Conservation (phyloP, 2,329 filamentous ascomycete species). For the Pestalotiopsis sp. region DNA sequence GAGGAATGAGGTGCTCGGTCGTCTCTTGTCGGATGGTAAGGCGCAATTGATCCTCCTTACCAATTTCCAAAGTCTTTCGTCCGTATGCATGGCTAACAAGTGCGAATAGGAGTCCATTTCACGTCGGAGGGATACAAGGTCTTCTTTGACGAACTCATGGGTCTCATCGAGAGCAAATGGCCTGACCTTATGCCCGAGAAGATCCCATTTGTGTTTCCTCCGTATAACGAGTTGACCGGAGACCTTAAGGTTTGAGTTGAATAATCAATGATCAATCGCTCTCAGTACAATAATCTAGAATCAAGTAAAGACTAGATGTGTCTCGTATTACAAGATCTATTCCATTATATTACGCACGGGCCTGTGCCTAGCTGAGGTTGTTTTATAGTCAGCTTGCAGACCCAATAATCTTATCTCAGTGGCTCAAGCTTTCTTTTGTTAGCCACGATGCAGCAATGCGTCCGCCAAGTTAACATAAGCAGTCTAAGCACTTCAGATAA, state of each 20-base stretch:
- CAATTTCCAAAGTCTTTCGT: background rate
- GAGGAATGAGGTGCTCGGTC: background rate
- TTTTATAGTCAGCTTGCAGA: no score
- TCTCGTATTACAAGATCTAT: no score
- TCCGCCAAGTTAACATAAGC: no score
- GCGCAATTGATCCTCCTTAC: background rate
- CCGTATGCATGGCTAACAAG: background rate
- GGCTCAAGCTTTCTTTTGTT: no score
- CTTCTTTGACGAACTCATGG: background rate
- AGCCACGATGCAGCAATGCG: no score
- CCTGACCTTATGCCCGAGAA: background rate
- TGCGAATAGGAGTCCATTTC: conserved; percentile 2
- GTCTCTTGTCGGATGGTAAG: background rate
- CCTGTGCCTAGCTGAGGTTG: no score
- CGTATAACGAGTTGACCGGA: conserved; percentile 2
- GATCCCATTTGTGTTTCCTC: background rate
- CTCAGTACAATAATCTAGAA: no score
- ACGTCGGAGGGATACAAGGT: background rate
- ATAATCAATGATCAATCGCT: no score
- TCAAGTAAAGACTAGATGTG: no score
- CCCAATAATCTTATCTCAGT: no score
- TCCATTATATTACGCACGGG: no score
- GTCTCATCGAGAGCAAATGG: background rate
- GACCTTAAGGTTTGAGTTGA: background rate
- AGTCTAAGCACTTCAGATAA: no score